Conservation (phyloP, 1,284 basidiomycete species). For the Apiotrichum akiyoshidainum region DNA sequence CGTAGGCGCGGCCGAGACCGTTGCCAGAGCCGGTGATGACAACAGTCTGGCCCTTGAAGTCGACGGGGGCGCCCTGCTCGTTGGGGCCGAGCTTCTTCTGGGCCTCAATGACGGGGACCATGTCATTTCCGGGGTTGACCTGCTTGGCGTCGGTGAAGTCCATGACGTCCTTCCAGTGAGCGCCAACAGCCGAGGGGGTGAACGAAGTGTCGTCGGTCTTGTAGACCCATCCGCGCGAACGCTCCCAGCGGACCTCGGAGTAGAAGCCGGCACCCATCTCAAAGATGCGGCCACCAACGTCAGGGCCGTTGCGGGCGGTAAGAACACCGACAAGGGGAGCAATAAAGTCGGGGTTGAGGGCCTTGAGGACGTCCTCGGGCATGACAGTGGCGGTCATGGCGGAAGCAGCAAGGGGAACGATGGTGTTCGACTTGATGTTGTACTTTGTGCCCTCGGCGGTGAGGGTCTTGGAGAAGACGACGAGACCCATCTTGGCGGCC, state of each 20-base stretch:
- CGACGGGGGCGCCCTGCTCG: slow-evolving; percentile 55
- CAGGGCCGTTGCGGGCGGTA: slow-evolving; percentile 57
- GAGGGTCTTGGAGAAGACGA: slow-evolving; percentile 88
- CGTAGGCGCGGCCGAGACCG: slow-evolving; percentile 88
- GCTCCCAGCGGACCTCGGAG: slow-evolving; percentile 90
- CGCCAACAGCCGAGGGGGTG: slow-evolving; percentile 89
- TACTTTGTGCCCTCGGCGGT: slow-evolving; percentile 89
- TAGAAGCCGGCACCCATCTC: slow-evolving; percentile 93
- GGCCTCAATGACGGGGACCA: slow-evolving; percentile 40
- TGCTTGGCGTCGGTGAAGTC: slow-evolving; percentile 78
- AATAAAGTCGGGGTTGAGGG: slow-evolving; percentile 89
- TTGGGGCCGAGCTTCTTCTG: slow-evolving; percentile 17
- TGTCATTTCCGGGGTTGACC: slow-evolving; percentile 68
- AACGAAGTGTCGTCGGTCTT: slow-evolving; percentile 79
- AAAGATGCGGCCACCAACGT: slow-evolving; percentile 82
- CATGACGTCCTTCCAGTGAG: slow-evolving; percentile 73
- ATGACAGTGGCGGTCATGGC: slow-evolving; percentile 92
- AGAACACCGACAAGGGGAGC: slow-evolving; percentile 80
- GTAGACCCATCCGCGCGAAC: slow-evolving; percentile 79
- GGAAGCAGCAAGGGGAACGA: slow-evolving; percentile 90
- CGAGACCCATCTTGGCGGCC: slow-evolving; percentile 67
- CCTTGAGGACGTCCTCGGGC: slow-evolving; percentile 93
- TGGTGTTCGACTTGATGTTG: slow-evolving; percentile 79
- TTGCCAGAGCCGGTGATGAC: slow-evolving; percentile 92
- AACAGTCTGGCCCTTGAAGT: slow-evolving; percentile 85